Conservation (phyloP, 1,284 basidiomycete species). For the Kwoniella shivajii region DNA sequence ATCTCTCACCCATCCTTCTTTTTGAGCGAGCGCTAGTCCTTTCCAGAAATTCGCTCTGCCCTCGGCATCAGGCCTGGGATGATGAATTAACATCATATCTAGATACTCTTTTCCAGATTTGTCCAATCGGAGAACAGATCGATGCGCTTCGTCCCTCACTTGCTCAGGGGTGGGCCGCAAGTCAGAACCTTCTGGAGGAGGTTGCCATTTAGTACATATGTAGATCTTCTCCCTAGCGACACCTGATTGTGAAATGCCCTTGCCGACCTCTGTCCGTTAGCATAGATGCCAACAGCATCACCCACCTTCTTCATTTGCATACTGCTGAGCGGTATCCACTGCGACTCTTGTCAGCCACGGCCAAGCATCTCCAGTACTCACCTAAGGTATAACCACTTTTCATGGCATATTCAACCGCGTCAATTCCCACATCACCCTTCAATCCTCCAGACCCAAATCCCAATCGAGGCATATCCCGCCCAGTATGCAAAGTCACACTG, state of each 20-base stretch:
- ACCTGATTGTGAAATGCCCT: conserved; percentile 20
- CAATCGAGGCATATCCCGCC: conserved; percentile 63
- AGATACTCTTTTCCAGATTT: conserved; percentile 57
- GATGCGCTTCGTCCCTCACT: conserved; percentile 13
- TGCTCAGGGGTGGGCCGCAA: conserved; percentile 12
- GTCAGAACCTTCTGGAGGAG: conserved; percentile 1
- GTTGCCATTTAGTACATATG: conserved; percentile 62
- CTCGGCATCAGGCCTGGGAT: conserved; percentile 31
- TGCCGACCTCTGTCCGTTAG: conserved; percentile 28
- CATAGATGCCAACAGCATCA: background rate
- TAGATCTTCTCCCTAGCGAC: conserved; percentile 39
- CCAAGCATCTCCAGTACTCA: background rate
- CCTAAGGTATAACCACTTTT: conserved; percentile 64
- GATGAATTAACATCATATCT: conserved; percentile 74
- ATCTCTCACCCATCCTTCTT: conserved; percentile 65
- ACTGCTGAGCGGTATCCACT: conserved; percentile 62
- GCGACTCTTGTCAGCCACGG: background rate
- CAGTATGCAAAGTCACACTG: conserved; percentile 38
- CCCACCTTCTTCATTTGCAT: conserved; percentile 65
- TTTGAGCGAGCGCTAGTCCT: conserved; percentile 48
- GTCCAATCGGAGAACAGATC: conserved; percentile 8
- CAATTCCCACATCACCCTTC: conserved; percentile 36
- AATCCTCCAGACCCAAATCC: conserved; percentile 63
- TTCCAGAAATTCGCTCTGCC: conserved; percentile 32
- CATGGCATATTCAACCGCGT: conserved; percentile 66